Base-by-base conservation (phyloP, 2,329 filamentous ascomycete species). In the Cordyceps pruinosa region DNA sequence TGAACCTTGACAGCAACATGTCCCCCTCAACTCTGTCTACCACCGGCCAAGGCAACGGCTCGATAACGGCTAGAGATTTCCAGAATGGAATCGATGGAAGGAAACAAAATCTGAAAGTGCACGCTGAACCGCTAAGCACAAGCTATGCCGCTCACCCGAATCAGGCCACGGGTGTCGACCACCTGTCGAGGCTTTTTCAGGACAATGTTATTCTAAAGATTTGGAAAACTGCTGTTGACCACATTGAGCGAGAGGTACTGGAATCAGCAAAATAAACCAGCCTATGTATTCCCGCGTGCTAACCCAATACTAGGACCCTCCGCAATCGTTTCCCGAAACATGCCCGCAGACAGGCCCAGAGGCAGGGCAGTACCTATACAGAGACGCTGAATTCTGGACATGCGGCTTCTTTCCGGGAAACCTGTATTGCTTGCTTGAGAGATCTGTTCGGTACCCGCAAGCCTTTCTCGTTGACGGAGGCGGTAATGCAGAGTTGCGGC, bases 361-460 rank as follows among this genome's bases (percentile, higher is more conserved):
- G 0, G 59, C 54, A 2, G 70, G 69, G 0, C 60, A 56, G 15
- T 72, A 69, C 56, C 47, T 61, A 9, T 49, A 66, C 23, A 63
- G 69, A 1, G 66, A 72, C 19, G 62, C 68, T 2, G 66, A 71
- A 2, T 75, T 75, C 41, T 75, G 72, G 72, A 75, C 72, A 1
- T 74, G 73, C 48, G 73, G 72, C 19, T 75, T 75, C 66, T 75
- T 75, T 37, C 73, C 73, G 0, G 72, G 69, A 0, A 68, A 60
- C 0, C 37, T 75, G 4, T 72, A 72, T 56, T 61, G 65, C 2
- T 42, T 75, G 0, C 57, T 74, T 0, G 73, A 75, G 57, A 62
- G 72, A 10, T 55, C 46, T 1, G 62, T 68, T 10, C 67, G 63
- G 26, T 69, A 66, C 49, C 72, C 72, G 26, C 60, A 63, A 37